Percentiles rank a stretch among this genome's conserved stretches.
Evolutionary conservation across 139 green algal genomes (phyloP).

Genomic region (Auxenochlorella pyrenoidosa): DNA sequence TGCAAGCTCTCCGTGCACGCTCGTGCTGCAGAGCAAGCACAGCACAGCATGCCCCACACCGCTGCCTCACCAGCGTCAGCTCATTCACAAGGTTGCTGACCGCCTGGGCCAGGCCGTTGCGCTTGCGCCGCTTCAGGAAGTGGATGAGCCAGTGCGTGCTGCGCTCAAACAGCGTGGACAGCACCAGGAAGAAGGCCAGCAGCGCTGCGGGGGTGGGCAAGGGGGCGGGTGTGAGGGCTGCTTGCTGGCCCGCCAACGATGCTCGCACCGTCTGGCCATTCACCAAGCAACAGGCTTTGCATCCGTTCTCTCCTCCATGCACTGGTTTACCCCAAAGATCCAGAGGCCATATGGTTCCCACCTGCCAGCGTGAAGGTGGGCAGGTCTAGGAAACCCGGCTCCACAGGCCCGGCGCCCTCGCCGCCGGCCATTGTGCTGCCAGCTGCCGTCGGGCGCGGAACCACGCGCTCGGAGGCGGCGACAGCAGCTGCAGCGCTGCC

Average conservation of each 20-base stretch:
- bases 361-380: conserved; percentile 16
- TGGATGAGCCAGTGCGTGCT: conserved; percentile 3
- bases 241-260: too few relatives aligned
- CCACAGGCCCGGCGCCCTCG: not conserved
- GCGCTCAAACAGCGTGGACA: not conserved
- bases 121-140: conserved; percentile 11
- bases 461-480: not conserved
- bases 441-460: not conserved
- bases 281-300: too few relatives aligned
- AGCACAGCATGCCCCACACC: not conserved
- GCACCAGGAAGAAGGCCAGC: conserved; percentile 15
- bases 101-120: conserved; percentile 21
- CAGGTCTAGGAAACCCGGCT: conserved; percentile 10
- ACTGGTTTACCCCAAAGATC: too few relatives aligned
- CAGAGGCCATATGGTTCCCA: not conserved
- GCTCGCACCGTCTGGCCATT: too few relatives aligned
- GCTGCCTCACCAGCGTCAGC: conserved; percentile 20
- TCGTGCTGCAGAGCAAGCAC: not conserved
- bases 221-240: too few relatives aligned
- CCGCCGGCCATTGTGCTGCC: not conserved
- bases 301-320: too few relatives aligned
- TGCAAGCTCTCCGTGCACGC: not conserved
- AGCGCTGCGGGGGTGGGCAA: not conserved
- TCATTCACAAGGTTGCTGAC: conserved; percentile 10
- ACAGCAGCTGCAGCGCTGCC: not conserved